phyloP scores from a whole-genome alignment of 768 basidiomycete genomes.

The Boletales sp. region DNA sequence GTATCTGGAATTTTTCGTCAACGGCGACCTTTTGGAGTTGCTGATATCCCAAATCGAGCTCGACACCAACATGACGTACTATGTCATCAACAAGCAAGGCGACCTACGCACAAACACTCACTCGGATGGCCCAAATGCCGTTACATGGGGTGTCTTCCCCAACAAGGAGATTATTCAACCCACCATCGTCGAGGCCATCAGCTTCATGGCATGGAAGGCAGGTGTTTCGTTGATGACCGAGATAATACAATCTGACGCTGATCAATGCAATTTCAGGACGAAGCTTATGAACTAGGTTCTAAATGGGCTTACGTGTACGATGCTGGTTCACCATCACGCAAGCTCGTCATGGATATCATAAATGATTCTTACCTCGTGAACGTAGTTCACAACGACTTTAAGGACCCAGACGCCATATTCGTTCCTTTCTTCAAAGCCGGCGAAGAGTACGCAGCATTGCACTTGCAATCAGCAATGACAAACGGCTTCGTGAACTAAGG shows the following conservation, averaged over 20 bases:
- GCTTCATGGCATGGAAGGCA: slow-evolving; percentile 99
- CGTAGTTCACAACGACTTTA: slow-evolving; percentile 96
- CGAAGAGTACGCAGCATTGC: slow-evolving; percentile 49
- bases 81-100: slow-evolving; percentile 94
- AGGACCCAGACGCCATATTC: slow-evolving; percentile 80
- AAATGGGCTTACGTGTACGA: slow-evolving; percentile 93
- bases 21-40: slow-evolving; percentile 63
- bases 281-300: slow-evolving; percentile 87
- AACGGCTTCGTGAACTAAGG: slow-evolving; percentile 37
- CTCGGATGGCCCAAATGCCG: slow-evolving; percentile 95
- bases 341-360: slow-evolving; percentile 77
- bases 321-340: slow-evolving; percentile 65
- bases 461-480: slow-evolving; percentile 32
- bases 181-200: slow-evolving; percentile 94
- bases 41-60: slow-evolving; percentile 81
- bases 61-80: slow-evolving; percentile 89
- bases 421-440: slow-evolving; percentile 79
- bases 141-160: slow-evolving; percentile 98
- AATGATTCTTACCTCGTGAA: slow-evolving; percentile 84
- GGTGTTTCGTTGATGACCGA: slow-evolving; percentile 11
- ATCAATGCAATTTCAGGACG: slow-evolving; percentile 55
- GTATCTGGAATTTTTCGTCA: slow-evolving; percentile 94
- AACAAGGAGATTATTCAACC: slow-evolving; percentile 96
- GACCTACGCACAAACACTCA: slow-evolving; percentile 94
- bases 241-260: background rate